Conservation (phyloP, 2,329 filamentous ascomycete species). For the Dactylellina leptospora region DNA sequence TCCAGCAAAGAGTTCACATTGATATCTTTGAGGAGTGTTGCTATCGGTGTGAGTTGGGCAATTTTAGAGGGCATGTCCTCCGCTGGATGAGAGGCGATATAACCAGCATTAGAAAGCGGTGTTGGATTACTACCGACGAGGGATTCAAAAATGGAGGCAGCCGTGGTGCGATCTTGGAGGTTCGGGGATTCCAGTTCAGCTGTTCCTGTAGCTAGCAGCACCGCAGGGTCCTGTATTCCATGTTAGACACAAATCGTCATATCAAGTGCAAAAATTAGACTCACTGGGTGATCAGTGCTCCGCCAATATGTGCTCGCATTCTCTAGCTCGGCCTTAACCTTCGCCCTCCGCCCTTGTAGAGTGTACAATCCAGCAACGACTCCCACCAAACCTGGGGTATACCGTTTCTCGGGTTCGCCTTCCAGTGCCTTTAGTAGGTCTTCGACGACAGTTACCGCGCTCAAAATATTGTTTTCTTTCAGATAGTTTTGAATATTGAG, state of each 20-base stretch:
- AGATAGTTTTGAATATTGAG: conserved; percentile 56
- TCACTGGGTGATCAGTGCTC: conserved; percentile 62
- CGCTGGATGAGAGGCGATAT: conserved; percentile 78
- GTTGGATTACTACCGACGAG: conserved; percentile 72
- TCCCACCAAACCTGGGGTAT: conserved; percentile 81
- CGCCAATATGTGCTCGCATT: conserved; percentile 84
- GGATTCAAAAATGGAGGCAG: conserved; percentile 79
- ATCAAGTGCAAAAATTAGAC: conserved; percentile 5
- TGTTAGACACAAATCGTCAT: too few relatives aligned
- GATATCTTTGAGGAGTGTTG: conserved; percentile 69
- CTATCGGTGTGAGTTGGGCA: conserved; percentile 67
- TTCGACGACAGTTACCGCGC: conserved; percentile 54
- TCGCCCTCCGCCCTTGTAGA: conserved; percentile 75
- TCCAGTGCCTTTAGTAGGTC: conserved; percentile 60
- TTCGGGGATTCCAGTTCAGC: conserved; percentile 80
- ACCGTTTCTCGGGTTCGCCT: conserved; percentile 50
- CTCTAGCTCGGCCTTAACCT: conserved; percentile 76
- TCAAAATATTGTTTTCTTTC: conserved; percentile 54
- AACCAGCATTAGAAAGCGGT: conserved; percentile 76
- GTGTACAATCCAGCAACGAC: conserved; percentile 81
- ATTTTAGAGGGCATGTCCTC: conserved; percentile 67
- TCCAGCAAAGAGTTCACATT: conserved; percentile 71
- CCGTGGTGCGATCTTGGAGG: conserved; percentile 72
- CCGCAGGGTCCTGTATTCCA: conserved; percentile 64
- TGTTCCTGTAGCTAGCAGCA: conserved; percentile 82